phyloP scores from a whole-genome alignment of 1,284 basidiomycete species.

The Malassezia sp. region DNA sequence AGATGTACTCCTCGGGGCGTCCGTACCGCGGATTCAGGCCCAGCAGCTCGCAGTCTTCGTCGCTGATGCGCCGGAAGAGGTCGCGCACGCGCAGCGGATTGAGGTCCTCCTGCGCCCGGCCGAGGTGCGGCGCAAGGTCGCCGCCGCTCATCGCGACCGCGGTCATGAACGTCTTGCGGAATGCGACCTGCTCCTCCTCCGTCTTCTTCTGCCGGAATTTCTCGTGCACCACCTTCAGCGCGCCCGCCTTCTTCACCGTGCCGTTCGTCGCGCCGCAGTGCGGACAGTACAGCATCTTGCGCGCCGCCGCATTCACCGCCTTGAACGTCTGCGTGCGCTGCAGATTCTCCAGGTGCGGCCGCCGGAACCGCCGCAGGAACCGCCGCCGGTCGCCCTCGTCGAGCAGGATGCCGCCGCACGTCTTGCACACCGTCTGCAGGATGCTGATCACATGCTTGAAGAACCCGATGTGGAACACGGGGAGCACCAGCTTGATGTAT shows the following conservation, averaged over 20 bases:
- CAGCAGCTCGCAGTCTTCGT: conserved; percentile 87
- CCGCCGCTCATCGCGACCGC: conserved; percentile 72
- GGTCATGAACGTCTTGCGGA: conserved; percentile 69
- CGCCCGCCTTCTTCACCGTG: conserved; percentile 88
- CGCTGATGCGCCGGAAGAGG: conserved; percentile 81
- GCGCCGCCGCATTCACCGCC: conserved; percentile 73
- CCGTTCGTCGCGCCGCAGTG: conserved; percentile 90
- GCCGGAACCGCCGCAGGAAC: conserved; percentile 78
- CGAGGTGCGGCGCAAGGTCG: conserved; percentile 71
- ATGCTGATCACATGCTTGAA: conserved; percentile 90
- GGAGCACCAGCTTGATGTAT: conserved; percentile 60
- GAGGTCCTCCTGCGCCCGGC: conserved; percentile 84
- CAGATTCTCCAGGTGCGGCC: conserved; percentile 82
- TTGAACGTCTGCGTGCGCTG: conserved; percentile 76
- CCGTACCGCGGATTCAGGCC: conserved; percentile 80
- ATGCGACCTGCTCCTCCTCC: conserved; percentile 73
- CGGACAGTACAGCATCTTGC: conserved; percentile 83
- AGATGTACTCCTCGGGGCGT: conserved; percentile 91
- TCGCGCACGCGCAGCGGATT: conserved; percentile 89
- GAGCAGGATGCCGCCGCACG: conserved; percentile 85
- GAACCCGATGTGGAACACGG: conserved; percentile 92
- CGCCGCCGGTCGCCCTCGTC: conserved; percentile 72
- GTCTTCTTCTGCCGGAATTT: conserved; percentile 94
- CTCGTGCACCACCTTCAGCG: conserved; percentile 92
- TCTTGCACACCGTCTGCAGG: conserved; percentile 65